These are phyloP conservation scores for Pyrus hybrid DNA, from an alignment of 331 rosid species.

Conservation along the genomic window DNA sequence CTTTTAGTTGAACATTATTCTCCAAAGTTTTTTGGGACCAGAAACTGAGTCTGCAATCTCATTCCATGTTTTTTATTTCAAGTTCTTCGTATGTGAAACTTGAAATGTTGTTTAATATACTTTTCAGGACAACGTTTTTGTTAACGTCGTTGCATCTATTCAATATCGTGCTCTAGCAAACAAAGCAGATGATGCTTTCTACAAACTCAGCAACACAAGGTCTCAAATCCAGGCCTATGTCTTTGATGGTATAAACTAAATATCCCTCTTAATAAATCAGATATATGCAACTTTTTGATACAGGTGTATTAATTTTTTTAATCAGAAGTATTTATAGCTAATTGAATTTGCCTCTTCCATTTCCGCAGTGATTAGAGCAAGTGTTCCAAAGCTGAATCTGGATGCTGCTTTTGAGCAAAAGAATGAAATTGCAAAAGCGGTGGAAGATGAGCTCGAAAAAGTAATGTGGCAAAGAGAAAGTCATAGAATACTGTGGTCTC, in stretches of 20 bases:
- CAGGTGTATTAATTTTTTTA: neutral
- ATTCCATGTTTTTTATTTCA: neutral
- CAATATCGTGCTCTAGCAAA: conserved; percentile 79
- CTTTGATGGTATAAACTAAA: conserved; percentile 59
- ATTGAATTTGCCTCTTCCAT: conserved; percentile 5
- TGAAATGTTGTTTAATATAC: conserved; percentile 2
- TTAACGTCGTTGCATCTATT: conserved; percentile 82
- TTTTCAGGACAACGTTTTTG: conserved; percentile 84
- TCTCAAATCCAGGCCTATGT: conserved; percentile 84
- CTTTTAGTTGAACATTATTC: neutral
- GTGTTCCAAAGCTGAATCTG: conserved; percentile 78
- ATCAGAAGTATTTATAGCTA: neutral
- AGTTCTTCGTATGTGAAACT: neutral
- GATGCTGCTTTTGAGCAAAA: conserved; percentile 94
- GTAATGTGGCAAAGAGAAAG: conserved; percentile 13
- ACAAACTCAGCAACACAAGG: conserved; percentile 79
- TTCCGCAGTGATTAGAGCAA: conserved; percentile 66
- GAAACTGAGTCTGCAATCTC: neutral
- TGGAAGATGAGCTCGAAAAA: conserved; percentile 90
- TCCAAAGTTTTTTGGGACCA: neutral
- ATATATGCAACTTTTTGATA: neutral
- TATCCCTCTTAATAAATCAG: conserved; percentile 4
- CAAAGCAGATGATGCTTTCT: conserved; percentile 80
- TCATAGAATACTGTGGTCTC: neutral
- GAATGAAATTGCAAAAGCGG: conserved; percentile 88